Conservation (phyloP, 768 basidiomycete genomes). For the Trametes sanguinea region DNA sequence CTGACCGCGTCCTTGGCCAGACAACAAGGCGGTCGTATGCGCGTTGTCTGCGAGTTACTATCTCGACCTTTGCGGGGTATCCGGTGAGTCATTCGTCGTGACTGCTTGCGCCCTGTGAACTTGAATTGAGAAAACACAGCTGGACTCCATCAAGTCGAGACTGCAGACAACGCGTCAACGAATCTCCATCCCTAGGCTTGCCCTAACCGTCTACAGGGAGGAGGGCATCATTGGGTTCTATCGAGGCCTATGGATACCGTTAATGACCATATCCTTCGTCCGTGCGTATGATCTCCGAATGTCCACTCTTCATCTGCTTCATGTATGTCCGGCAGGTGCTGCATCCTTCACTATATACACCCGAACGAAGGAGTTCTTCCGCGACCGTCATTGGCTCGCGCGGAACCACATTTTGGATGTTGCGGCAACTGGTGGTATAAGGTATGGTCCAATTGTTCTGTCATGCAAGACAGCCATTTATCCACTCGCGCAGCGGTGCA, state of each 20-base stretch:
- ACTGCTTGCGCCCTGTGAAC: not conserved
- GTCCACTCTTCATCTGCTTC: not conserved
- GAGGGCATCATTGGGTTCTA: constrained; percentile 91
- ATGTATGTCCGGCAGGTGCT: constrained; percentile 54
- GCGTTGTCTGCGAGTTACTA: constrained; percentile 89
- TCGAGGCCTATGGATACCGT: constrained; percentile 87
- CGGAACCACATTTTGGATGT: constrained; percentile 66
- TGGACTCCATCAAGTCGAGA: constrained; percentile 94
- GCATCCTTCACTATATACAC: constrained; percentile 92
- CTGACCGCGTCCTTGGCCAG: constrained; percentile 39
- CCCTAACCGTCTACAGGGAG: constrained; percentile 74
- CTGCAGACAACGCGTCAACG: constrained; percentile 81
- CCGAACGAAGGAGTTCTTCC: constrained; percentile 74
- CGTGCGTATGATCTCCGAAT: constrained; percentile 54
- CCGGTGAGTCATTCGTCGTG: constrained; percentile 48
- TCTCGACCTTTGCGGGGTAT: constrained; percentile 92
- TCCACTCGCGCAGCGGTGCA: constrained; percentile 59
- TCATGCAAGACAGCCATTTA: not conserved
- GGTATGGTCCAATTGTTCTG: constrained; percentile 19
- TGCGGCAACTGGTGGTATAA: constrained; percentile 74
- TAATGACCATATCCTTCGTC: constrained; percentile 95
- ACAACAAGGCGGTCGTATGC: constrained; percentile 85
- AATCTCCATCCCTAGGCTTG: constrained; percentile 72
- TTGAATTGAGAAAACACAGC: constrained; percentile 39
- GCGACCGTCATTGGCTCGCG: constrained; percentile 57